phyloP scores from a whole-genome alignment of 2,329 filamentous ascomycete species.

The Penicillium brasilianum region DNA sequence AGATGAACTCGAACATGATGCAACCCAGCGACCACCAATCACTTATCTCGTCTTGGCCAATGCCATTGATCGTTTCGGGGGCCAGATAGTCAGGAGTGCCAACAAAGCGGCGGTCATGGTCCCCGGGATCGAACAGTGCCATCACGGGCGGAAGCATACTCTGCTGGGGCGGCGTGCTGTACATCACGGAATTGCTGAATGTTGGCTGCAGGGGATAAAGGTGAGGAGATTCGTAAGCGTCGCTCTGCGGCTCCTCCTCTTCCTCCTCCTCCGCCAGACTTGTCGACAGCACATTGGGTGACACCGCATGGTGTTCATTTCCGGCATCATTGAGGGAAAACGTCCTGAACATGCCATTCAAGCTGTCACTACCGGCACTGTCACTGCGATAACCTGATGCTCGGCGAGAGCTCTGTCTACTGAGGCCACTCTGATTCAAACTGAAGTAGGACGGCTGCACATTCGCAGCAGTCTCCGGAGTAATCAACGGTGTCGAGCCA shows the following conservation, averaged over 20 bases:
- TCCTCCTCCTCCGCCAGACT: constrained; percentile 68
- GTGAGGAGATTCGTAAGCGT: constrained; percentile 77
- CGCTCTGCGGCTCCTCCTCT: constrained; percentile 70
- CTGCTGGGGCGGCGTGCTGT: constrained; percentile 58
- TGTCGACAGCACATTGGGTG: constrained; percentile 37
- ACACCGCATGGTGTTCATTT: constrained; percentile 52
- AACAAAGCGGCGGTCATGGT: constrained; percentile 90
- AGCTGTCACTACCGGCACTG: constrained; percentile 84
- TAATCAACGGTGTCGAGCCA: constrained; percentile 82
- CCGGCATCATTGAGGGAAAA: constrained; percentile 71
- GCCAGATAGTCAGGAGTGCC: constrained; percentile 97
- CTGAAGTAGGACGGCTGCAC: constrained; percentile 92
- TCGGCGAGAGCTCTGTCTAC: constrained; percentile 66
- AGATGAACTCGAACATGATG: constrained; percentile 95
- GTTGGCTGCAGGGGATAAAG: constrained; percentile 68
- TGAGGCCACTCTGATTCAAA: constrained; percentile 59
- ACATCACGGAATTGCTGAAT: constrained; percentile 54
- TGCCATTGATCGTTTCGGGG: constrained; percentile 93
- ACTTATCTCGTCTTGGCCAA: constrained; percentile 95
- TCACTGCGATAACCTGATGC: constrained; percentile 87
- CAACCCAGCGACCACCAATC: constrained; percentile 99
- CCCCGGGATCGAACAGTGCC: constrained; percentile 94
- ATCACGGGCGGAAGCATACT: constrained; percentile 88
- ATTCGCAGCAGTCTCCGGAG: constrained; percentile 70
- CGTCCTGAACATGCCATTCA: constrained; percentile 80